Conservation (phyloP, 495 filamentous ascomycete species). For the Hypoxylon intermedium region DNA sequence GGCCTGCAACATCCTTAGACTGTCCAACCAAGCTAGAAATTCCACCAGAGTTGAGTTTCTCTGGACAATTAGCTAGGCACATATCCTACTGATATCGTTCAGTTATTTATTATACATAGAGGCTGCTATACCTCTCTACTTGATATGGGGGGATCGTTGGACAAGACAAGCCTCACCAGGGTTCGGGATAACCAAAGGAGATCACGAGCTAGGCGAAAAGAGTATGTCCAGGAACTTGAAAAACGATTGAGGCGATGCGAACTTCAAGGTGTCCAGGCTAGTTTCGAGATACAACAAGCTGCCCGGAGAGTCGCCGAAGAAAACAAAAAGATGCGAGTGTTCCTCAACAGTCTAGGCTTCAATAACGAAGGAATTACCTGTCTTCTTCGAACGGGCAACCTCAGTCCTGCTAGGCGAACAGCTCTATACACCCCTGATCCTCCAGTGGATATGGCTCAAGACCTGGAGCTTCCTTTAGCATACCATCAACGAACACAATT, state of each 20-base stretch:
- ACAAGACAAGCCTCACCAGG: slow-evolving; percentile 58
- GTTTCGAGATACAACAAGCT: slow-evolving; percentile 67
- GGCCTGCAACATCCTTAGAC: no score
- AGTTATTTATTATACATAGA: no score
- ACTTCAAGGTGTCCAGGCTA: slow-evolving; percentile 62
- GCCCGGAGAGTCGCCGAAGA: slow-evolving; percentile 69
- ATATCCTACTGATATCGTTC: no score
- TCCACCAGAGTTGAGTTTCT: no score
- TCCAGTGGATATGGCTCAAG: background rate
- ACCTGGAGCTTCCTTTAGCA: slow-evolving; percentile 13
- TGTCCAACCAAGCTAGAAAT: no score
- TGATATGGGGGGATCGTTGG: slow-evolving; percentile 25
- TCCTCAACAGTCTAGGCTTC: slow-evolving; percentile 45
- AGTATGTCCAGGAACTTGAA: slow-evolving; percentile 77
- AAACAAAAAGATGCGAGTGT: slow-evolving; percentile 62
- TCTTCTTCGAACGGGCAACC: slow-evolving; percentile 23
- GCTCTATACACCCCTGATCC: background rate
- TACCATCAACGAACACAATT: background rate
- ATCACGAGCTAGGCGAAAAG: slow-evolving; percentile 76
- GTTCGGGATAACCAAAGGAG: slow-evolving; percentile 84
- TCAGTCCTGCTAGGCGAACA: background rate
- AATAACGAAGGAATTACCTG: slow-evolving; percentile 28
- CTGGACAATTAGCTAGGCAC: background rate
- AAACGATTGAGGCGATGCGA: slow-evolving; percentile 66
- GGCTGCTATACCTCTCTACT: no score